phyloP scores from a whole-genome alignment of 176 grass and related monocot genomes.

The Echinochloa phyllopogon region DNA sequence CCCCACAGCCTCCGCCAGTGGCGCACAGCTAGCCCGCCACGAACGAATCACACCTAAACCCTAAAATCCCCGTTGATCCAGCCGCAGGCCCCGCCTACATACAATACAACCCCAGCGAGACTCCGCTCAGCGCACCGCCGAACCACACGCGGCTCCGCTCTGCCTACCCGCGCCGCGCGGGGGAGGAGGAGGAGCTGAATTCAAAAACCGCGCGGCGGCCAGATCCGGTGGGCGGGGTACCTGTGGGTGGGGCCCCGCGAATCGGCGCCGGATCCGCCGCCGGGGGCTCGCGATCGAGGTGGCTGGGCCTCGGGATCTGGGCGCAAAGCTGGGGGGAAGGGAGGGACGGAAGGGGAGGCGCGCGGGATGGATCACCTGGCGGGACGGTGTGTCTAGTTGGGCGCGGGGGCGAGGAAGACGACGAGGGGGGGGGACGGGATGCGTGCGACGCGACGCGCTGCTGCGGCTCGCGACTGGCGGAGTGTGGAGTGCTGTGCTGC shows the following conservation, averaged over 20 bases:
- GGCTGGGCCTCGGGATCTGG: slow-evolving; percentile 1
- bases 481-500: background rate
- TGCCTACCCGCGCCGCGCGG: background rate
- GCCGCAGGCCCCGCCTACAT: background rate
- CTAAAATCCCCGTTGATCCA: slow-evolving; percentile 21
- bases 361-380: slow-evolving; percentile 17
- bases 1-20: background rate
- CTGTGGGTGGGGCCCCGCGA: background rate
- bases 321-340: background rate
- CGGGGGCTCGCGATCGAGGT: background rate
- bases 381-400: slow-evolving; percentile 11
- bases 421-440: background rate
- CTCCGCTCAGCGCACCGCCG: background rate
- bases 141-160: background rate
- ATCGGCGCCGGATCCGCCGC: slow-evolving; percentile 18
- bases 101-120: background rate
- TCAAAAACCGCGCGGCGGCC: background rate
- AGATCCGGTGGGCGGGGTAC: slow-evolving; percentile 38
- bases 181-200: background rate
- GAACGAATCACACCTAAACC: slow-evolving; percentile 38
- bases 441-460: slow-evolving; percentile 28
- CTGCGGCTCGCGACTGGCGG: slow-evolving; percentile 16
- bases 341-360: background rate
- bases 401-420: slow-evolving; percentile 18
- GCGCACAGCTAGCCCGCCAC: background rate